Conservation (phyloP, 2,329 filamentous ascomycete genomes). For the Reticulascus tulasneorum region DNA sequence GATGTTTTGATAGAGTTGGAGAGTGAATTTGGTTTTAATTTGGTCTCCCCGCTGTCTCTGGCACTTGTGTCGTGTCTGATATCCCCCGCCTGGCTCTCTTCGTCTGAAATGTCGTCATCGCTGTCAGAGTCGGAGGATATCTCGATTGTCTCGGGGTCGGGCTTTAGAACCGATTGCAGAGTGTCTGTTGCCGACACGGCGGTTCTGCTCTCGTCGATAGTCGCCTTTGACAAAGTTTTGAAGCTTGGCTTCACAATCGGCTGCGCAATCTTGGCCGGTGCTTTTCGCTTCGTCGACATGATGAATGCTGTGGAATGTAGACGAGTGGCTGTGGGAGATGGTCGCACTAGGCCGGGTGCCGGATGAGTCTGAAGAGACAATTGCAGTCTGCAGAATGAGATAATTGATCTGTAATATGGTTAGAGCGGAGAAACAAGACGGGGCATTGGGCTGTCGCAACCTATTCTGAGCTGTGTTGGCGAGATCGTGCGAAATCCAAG, state of each 20-base stretch:
- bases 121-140: constrained; percentile 54
- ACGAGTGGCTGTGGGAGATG: too few species aligned
- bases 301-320: constrained; percentile 10
- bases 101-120: constrained; percentile 44
- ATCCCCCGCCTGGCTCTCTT: constrained; percentile 24
- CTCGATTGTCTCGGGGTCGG: constrained; percentile 43
- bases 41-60: constrained; percentile 13
- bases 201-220: constrained; percentile 56
- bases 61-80: too few species aligned
- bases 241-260: constrained; percentile 52
- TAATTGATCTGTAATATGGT: too few species aligned
- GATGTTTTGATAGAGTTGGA: background rate
- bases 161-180: constrained; percentile 28
- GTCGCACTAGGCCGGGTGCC: too few species aligned
- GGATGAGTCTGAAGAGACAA: too few species aligned
- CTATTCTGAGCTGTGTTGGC: too few species aligned
- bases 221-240: constrained; percentile 44
- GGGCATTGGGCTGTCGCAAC: too few species aligned
- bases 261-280: constrained; percentile 51
- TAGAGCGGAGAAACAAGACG: too few species aligned
- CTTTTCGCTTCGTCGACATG: constrained; percentile 62
- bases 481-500: too few species aligned
- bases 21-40: too few species aligned
- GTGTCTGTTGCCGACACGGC: constrained; percentile 44
- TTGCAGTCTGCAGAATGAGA: too few species aligned